Base-by-base conservation (phyloP, 495 filamentous ascomycete genomes). In the Xylaria longipes region DNA sequence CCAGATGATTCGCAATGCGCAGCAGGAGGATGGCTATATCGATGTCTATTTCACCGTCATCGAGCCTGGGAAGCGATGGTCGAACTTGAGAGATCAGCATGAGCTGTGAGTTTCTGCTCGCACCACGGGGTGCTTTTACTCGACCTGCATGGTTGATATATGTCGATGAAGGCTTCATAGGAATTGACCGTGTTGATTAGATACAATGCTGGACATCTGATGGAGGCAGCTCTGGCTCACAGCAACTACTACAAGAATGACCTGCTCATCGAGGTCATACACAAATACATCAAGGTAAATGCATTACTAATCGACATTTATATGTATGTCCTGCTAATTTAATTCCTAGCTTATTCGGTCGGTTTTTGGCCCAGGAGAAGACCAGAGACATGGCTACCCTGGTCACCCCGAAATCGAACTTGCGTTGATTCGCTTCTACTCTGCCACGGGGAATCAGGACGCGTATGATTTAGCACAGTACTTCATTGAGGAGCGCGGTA, bases 341-440 rank as follows among this genome's bases (percentile, higher is more conserved):
- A 20, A 20, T 37, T 60, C 17, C 20, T 9, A 60, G 71, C 80
- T 87, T n/a, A 80, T 89, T 1, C 80, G 76, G 66, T 75, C 79
- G 14, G 83, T 77, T 1, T 87, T 90, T 75, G 88, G 88, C 0
- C 79, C 80, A 5, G 82, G 82, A 6, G 73, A 81, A 20, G 77
- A 75, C n/a, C 85, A 89, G 73, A 84, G 82, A 52, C 85, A 84
- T 41, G 88, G 87, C 17, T 91, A 90, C 68, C 88, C 88, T 7
- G 89, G 87, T 0, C 89, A 90, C 72, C 87, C 84, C 0, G 88
- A 91, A 70, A 89, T 89, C 56, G 88, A 91, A 72, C 79, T 91
- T 6, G 84, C 87, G 20, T 79, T 90, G 4, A 71, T 89, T n/a
- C 80, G 89, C 9, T 80, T 90, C 5, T 87, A 87, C 70, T 79